Evolutionary conservation across 768 basidiomycete species (phyloP), one percentile per base, ranked within the genome.

Genomic region (Kwoniella dejecticola): DNA sequence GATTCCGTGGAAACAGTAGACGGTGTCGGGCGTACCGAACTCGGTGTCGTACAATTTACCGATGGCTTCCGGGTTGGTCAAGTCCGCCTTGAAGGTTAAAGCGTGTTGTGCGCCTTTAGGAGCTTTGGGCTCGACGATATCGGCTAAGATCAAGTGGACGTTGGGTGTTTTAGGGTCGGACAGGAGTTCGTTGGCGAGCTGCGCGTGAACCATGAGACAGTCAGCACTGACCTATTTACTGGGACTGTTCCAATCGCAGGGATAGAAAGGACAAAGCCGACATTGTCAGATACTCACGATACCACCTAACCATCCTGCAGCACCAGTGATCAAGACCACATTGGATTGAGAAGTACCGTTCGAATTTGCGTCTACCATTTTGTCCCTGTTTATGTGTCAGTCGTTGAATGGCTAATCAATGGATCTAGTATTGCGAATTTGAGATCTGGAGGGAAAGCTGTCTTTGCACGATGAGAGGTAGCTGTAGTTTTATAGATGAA

Each of bases 121-220:
- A 11, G 71, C 54, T 48, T 75, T 71, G 50, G 78, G 78, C 62
- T 78, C 76, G 56, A 78, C 77, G 44, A 85, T 81, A 64, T 85
- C 85, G 52, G 80, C 82, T 30, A 85, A 82, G 59, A 85, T 84
- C 48, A 86, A 79, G 26, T 80, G 79, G 27, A 81, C 72, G 62
- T 83, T 69, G 23, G 81, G 80, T 33, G 76, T 74, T 44, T 62
- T 52, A n/a, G 69, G 65, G 58, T 78, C 77, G 13, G 57, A 60
- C 1, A 75, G 67, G 40, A 78, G 68, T 24, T 65, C 61, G 2
- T 58, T 62, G 41, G 77, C 71, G 44, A 78, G 73, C 67, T 76
- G n/a, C n/a, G n/a, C n/a, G n/a, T n/a, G n/a, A n/a, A n/a, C n/a
- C n/a, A 56, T 8, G 52, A 13, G 23, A 7, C 15, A 31, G 26